Evolutionary conservation across 208 protist genomes (phyloP).

Genomic region (Porcisia deanei): DNA sequence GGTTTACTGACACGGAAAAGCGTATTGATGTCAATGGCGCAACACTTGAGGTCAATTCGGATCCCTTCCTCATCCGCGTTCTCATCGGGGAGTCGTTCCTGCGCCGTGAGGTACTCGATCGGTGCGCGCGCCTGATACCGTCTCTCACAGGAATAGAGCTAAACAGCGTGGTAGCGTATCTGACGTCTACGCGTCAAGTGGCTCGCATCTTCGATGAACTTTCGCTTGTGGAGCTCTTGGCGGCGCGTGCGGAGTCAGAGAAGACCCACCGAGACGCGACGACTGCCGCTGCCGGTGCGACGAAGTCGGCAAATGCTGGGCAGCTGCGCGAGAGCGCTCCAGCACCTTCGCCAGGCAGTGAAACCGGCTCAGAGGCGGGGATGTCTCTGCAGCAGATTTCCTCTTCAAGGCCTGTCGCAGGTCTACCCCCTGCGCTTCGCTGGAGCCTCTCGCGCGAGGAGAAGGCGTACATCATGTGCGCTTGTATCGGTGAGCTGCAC

Average conservation of each 20-base stretch:
- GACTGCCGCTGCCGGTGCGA: not conserved
- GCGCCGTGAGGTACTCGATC: conserved; percentile 60
- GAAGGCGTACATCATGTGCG: conserved; percentile 66
- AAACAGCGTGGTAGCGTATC: conserved; percentile 44
- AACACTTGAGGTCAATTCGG: conserved; percentile 20
- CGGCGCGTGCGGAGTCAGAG: conserved; percentile 8
- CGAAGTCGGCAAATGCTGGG: not conserved
- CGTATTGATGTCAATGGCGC: not conserved
- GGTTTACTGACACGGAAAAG: not conserved
- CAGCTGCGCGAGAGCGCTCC: not conserved
- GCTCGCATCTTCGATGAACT: conserved; percentile 64
- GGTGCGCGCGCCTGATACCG: conserved; percentile 66
- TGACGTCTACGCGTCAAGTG: conserved; percentile 54
- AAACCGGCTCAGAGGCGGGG: not conserved
- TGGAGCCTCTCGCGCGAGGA: conserved; percentile 34
- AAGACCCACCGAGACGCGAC: not conserved
- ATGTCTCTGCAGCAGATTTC: not conserved
- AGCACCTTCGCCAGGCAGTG: conserved; percentile 1
- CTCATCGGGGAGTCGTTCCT: conserved; percentile 53
- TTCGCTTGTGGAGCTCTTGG: conserved; percentile 32
- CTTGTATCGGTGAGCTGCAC: conserved; percentile 66
- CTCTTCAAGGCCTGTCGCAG: not conserved
- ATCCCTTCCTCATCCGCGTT: conserved; percentile 50
- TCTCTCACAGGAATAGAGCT: conserved; percentile 34
- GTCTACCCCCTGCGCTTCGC: not conserved